Percentiles rank a stretch among this genome's conserved stretches.
These are phyloP conservation scores for Myochromella boudieri DNA, from an alignment of 768 basidiomycete species.

Conservation along the genomic window DNA sequence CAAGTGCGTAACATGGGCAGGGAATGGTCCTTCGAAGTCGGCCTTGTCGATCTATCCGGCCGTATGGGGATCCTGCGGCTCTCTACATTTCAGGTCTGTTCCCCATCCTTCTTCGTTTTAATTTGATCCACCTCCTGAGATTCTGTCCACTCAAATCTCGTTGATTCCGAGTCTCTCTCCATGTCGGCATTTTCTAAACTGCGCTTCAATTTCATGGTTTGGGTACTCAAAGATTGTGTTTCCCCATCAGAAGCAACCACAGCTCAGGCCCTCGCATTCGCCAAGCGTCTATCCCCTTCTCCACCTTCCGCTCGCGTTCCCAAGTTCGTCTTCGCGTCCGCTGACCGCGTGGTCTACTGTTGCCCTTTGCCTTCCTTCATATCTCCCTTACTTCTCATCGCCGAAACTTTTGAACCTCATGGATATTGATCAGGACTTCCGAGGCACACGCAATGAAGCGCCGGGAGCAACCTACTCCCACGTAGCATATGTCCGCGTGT, in stretches of 20 bases:
- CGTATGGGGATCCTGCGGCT: slow-evolving; percentile 61
- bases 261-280: slow-evolving; percentile 38
- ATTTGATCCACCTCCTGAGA: not conserved
- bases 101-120: slow-evolving; percentile 5
- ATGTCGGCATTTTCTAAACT: not conserved
- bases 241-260: slow-evolving; percentile 51
- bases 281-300: slow-evolving; percentile 51
- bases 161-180: not conserved
- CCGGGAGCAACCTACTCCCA: slow-evolving; percentile 64
- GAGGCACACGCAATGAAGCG: slow-evolving; percentile 20
- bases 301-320: slow-evolving; percentile 71
- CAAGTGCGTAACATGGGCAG: slow-evolving; percentile 69
- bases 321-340: slow-evolving; percentile 48
- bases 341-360: slow-evolving; percentile 74
- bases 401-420: slow-evolving; percentile 30
- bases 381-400: slow-evolving; percentile 63
- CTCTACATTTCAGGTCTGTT: slow-evolving; percentile 78
- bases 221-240: no score
- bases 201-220: no score
- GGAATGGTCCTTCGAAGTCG: slow-evolving; percentile 77
- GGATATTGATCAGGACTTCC: slow-evolving; percentile 15
- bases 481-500: slow-evolving; percentile 71
- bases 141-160: slow-evolving; percentile 8
- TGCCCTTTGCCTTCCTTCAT: slow-evolving; percentile 55
- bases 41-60: slow-evolving; percentile 63